These are phyloP conservation scores for Urostyla sp. DNA, from an alignment of 73 alveolate genomes.

Conservation along the genomic window DNA sequence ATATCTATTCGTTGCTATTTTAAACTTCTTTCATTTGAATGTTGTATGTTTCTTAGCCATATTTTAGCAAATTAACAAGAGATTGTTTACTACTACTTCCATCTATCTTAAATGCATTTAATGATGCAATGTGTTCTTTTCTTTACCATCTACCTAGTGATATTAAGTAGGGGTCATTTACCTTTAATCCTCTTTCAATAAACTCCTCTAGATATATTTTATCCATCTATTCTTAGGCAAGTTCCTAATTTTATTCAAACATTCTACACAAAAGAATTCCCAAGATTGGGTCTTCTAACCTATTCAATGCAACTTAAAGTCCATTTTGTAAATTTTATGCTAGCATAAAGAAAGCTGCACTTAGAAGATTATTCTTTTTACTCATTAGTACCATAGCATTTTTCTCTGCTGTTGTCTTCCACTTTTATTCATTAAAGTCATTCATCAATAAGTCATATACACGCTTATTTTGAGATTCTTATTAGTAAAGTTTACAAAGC, in stretches of 20 bases:
- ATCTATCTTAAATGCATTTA: slow-evolving; percentile 22
- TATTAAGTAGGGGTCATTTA: slow-evolving; percentile 63
- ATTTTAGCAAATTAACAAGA: too few species aligned
- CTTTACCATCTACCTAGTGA: slow-evolving; percentile 66
- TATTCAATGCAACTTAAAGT: slow-evolving; percentile 42
- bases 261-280: slow-evolving; percentile 58
- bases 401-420: slow-evolving; percentile 63
- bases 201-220: slow-evolving; percentile 37
- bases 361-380: slow-evolving; percentile 44
- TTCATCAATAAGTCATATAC: slow-evolving; percentile 50
- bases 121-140: slow-evolving; percentile 51
- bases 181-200: slow-evolving; percentile 53
- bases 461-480: slow-evolving; percentile 61
- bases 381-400: slow-evolving; percentile 62
- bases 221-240: slow-evolving; percentile 2
- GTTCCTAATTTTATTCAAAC: slow-evolving; percentile 30
- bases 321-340: slow-evolving; percentile 64
- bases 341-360: slow-evolving; percentile 58
- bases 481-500: slow-evolving; percentile 33
- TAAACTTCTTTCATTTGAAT: not conserved
- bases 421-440: slow-evolving; percentile 54
- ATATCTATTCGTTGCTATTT: not conserved
- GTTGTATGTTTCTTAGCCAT: slow-evolving; percentile 3
- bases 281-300: slow-evolving; percentile 50
- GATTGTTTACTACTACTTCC: too few species aligned